phyloP scores from a whole-genome alignment of 2,329 filamentous ascomycete species.

The Bisporella sp. region DNA sequence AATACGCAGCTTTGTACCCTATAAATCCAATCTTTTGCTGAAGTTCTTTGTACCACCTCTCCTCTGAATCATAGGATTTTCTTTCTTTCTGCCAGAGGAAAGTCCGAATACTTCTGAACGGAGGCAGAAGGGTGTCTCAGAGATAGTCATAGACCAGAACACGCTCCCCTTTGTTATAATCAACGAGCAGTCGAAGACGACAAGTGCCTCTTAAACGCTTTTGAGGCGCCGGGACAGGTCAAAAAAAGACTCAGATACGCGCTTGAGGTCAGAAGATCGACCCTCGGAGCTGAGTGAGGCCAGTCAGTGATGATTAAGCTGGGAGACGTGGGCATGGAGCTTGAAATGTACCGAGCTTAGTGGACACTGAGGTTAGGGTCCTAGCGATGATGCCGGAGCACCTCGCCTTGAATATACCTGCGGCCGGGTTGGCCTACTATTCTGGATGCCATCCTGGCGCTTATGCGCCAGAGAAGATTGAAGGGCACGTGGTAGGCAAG shows the following conservation, averaged over 20 bases:
- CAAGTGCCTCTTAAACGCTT: constrained; percentile 23
- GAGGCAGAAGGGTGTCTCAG: constrained; percentile 27
- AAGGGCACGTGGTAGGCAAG: not conserved
- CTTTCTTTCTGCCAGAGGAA: constrained; percentile 24
- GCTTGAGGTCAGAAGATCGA: not conserved
- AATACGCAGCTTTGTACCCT: not conserved
- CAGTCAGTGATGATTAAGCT: not conserved
- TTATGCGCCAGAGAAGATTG: not conserved
- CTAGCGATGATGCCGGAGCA: not conserved
- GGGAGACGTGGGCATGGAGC: not conserved
- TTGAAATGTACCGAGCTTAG: not conserved
- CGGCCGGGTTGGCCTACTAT: not conserved
- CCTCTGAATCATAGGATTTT: constrained; percentile 25
- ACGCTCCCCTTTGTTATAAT: constrained; percentile 28
- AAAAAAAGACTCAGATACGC: constrained; percentile 18
- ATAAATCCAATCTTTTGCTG: not conserved
- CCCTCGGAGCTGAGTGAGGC: not conserved
- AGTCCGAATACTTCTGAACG: constrained; percentile 25
- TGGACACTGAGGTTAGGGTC: not conserved
- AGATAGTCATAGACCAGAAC: constrained; percentile 32
- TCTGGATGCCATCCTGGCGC: constrained; percentile 8
- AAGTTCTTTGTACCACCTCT: constrained; percentile 1
- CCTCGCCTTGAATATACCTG: not conserved
- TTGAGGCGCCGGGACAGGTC: constrained; percentile 27
- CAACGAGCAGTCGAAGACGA: constrained; percentile 30